Percentiles rank a stretch among this genome's conserved stretches.
phyloP scores from a whole-genome alignment of 1,284 basidiomycete genomes.

The Ceratobasidium sp. region DNA sequence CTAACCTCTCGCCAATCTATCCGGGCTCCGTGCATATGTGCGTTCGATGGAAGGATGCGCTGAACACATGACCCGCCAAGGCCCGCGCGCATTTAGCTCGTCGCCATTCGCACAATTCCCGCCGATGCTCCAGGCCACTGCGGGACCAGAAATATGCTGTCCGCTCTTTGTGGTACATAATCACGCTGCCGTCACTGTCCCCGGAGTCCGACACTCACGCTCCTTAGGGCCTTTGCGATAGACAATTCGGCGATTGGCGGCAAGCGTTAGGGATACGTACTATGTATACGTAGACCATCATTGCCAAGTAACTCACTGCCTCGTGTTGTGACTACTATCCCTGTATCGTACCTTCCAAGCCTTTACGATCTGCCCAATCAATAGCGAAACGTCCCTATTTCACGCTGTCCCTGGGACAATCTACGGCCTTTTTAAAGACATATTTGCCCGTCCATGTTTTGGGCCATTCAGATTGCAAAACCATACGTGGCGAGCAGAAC shows the following conservation, averaged over 20 bases:
- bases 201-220: constrained; percentile 14
- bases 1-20: not conserved
- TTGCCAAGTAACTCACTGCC: constrained; percentile 32
- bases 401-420: not conserved
- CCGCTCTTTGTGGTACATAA: constrained; percentile 22
- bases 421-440: too few relatives aligned
- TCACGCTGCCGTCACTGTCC: constrained; percentile 34
- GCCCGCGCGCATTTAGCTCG: constrained; percentile 36
- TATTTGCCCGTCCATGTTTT: too few relatives aligned
- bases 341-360: constrained; percentile 44
- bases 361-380: constrained; percentile 1
- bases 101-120: constrained; percentile 42
- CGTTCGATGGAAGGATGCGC: constrained; percentile 20
- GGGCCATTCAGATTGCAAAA: too few relatives aligned
- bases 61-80: constrained; percentile 28
- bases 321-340: constrained; percentile 35
- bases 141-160: constrained; percentile 18
- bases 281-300: constrained; percentile 38
- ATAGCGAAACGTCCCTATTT: constrained; percentile 11
- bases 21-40: not conserved
- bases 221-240: not conserved
- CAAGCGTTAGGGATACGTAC: too few relatives aligned
- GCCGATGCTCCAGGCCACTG: constrained; percentile 29
- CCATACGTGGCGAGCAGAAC: too few relatives aligned
- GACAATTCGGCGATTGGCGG: constrained; percentile 44